Evolutionary conservation across 2,329 filamentous ascomycete species (phyloP).

Genomic region (Colletotrichum viniferum): DNA sequence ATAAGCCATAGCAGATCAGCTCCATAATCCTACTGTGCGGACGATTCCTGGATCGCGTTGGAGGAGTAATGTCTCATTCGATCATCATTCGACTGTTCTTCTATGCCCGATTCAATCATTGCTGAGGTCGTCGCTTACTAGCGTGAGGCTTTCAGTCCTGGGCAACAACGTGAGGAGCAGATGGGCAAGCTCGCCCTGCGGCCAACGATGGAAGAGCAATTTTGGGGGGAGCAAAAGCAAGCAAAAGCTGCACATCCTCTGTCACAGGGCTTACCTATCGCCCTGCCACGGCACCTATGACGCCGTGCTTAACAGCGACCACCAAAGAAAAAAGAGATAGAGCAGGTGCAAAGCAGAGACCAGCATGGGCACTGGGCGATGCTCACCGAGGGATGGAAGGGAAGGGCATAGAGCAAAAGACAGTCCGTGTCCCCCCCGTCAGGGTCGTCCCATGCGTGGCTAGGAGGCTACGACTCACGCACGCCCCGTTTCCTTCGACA

Average conservation of each 20-base stretch:
- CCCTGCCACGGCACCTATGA: neutral
- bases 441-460: slow-evolving; percentile 21
- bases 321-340: neutral
- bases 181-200: neutral
- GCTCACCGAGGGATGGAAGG: neutral
- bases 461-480: slow-evolving; percentile 18
- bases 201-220: neutral
- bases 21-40: neutral
- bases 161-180: neutral
- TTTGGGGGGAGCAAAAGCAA: neutral
- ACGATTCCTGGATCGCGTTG: neutral
- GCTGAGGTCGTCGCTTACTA: neutral
- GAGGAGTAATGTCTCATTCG: slow-evolving; percentile 12
- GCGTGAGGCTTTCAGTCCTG: neutral
- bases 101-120: slow-evolving; percentile 9
- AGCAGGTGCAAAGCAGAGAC: neutral
- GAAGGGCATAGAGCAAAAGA: slow-evolving; percentile 9
- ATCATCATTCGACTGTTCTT: slow-evolving; percentile 11
- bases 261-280: neutral
- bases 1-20: neutral
- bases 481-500: slow-evolving; percentile 22
- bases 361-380: slow-evolving; percentile 4
- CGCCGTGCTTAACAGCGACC: neutral
- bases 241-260: neutral
- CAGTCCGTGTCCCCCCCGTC: slow-evolving; percentile 12